Base-by-base conservation (phyloP, 805 yeast genomes). In the Vanderwaltozyma tropicalis region DNA sequence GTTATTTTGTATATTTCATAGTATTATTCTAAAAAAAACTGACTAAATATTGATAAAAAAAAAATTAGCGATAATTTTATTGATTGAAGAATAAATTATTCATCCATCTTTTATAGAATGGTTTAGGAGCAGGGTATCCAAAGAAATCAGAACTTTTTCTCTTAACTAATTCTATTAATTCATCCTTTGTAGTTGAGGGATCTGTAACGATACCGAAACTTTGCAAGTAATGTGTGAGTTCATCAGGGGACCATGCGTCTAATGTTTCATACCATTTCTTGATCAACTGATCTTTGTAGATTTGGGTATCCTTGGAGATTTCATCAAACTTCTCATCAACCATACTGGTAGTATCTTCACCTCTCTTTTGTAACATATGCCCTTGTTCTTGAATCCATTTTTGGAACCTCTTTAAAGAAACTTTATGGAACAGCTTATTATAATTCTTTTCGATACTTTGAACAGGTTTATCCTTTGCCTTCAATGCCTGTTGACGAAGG, bases 221-320 rank as follows among this genome's bases (percentile, higher is more conserved):
- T 14, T 55, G 51, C 40, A 71, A 48, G 44, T 70, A 71, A 13
- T 59, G 43, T 32, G 45, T 56, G 39, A 72, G 50, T 39, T 72
- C 76, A 18, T 62, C 62, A 14, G 56, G 57, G 2, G 71, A 58
- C 70, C 72, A 70, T 9, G 62, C 49, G 20, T 63, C 55, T 38
- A 69, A 59, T 14, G 62, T 46, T 2, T 47, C 41, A 5, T 47
- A 44, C 48, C 58, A 48, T 11, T 42, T 48, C 13, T 44, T 32
- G 4, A 39, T 34, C n/a, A 51, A 22, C 8, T 37, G 42, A 21
- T 47, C 46, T n/a, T 41, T 45, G 19, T 42, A 34, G 12, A 38
- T 38, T 3, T 39, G 31, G 12, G 45, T 41, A 7, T 45, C 35
- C 12, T 46, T 37, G 22, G 64, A 56, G 61, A 66, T 59, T 13